Base-by-base conservation (phyloP, 805 yeast species). In the Nakazawaea anatomiae region DNA sequence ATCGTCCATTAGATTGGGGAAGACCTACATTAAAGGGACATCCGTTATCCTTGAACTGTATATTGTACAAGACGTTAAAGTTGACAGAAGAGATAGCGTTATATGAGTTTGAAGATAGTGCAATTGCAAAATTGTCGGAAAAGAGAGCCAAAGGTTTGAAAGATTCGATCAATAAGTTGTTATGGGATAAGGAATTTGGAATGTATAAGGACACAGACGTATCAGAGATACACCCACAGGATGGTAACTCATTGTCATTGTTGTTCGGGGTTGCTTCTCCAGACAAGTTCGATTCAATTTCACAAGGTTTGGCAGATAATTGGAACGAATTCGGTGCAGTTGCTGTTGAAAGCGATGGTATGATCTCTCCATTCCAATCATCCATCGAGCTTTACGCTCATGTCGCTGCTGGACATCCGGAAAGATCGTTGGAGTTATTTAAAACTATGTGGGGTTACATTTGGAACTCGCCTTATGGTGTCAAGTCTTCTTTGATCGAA, bases 271-370 rank as follows among this genome's bases (percentile, higher is more conserved):
- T 52, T n/a, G 42, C 52, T 7, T 31, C 41, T 5, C 18, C 18
- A n/a, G 46, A 48, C 11, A 48, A 42, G 39, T 31, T 11, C 6
- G 54, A 47, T n/a, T 29, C 45, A 4, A 48, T 52, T 27, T 52
- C 54, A 4, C 5, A 48, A 28, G 49, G 49, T 14, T 42, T 52
- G n/a, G 38, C 46, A 12, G 25, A 25, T 6, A 48, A 50, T 6
- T 52, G 54, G 54, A 52, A 49, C 31, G 51, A 52, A 41, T 52
- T 48, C 31, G 54, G 54, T 27, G 54, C 54, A 25, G 48, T 45
- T 10, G 42, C 40, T n/a, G 42, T 44, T 7, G 54, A 52, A 42
- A 42, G 44, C 27, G 46, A 39, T 6, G 51, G 51, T 9, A 48
- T 48, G 52, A 52, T 52, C 38, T 52, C 54, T 8, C 54, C 54